These are phyloP conservation scores for Penicillium fuscoglaucum DNA, from an alignment of 2,329 filamentous ascomycete species.

Conservation along the genomic window DNA sequence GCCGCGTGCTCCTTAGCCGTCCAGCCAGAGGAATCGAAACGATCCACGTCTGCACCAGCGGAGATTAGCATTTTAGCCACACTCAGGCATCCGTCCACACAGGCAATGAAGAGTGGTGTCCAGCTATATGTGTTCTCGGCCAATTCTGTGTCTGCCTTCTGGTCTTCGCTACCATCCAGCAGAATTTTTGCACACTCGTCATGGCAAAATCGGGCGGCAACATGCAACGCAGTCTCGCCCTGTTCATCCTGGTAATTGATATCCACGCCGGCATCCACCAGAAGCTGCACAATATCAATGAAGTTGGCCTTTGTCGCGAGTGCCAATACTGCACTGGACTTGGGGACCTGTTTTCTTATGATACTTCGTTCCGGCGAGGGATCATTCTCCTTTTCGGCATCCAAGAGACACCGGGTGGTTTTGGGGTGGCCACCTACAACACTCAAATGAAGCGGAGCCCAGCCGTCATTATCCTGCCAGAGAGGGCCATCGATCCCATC, in stretches of 20 bases:
- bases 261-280: slow-evolving; percentile 87
- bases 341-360: slow-evolving; percentile 69
- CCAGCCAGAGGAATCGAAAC: slow-evolving; percentile 85
- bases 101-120: slow-evolving; percentile 93
- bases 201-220: slow-evolving; percentile 87
- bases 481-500: slow-evolving; percentile 81
- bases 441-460: slow-evolving; percentile 85
- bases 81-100: slow-evolving; percentile 78
- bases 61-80: slow-evolving; percentile 76
- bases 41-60: slow-evolving; percentile 73
- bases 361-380: slow-evolving; percentile 61
- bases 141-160: slow-evolving; percentile 75
- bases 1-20: slow-evolving; percentile 91
- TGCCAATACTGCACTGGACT: slow-evolving; percentile 83
- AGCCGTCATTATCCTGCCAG: slow-evolving; percentile 93
- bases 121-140: slow-evolving; percentile 83
- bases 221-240: slow-evolving; percentile 87
- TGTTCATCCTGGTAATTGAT: slow-evolving; percentile 90
- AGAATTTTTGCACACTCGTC: slow-evolving; percentile 76
- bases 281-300: slow-evolving; percentile 75
- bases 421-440: slow-evolving; percentile 88
- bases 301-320: slow-evolving; percentile 89
- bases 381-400: slow-evolving; percentile 75
- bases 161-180: slow-evolving; percentile 66
- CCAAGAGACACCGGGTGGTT: slow-evolving; percentile 77